These are phyloP conservation scores for Pugionium cornutum DNA, from an alignment of 345 rosid species.

Conservation along the genomic window DNA sequence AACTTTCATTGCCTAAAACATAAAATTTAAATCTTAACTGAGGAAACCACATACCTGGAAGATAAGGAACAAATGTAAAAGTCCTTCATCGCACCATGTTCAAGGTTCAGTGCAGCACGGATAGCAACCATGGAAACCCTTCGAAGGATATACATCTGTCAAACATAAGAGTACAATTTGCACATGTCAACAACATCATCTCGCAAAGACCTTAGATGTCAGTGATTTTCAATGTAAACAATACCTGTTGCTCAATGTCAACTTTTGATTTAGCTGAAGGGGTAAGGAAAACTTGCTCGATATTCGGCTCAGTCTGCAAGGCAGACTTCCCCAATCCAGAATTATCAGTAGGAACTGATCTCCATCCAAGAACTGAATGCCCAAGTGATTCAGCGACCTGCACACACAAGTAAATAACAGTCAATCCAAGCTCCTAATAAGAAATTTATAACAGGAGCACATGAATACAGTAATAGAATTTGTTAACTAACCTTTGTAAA, in stretches of 20 bases:
- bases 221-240: neutral
- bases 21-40: neutral
- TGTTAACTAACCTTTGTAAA: slow-evolving; percentile 66
- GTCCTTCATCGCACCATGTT: slow-evolving; percentile 80
- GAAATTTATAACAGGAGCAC: too few relatives aligned
- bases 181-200: too few relatives aligned
- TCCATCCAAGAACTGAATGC: slow-evolving; percentile 92
- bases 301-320: slow-evolving; percentile 82
- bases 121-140: slow-evolving; percentile 98
- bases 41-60: slow-evolving; percentile 60
- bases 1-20: neutral
- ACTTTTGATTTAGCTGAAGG: slow-evolving; percentile 66
- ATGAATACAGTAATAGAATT: too few relatives aligned
- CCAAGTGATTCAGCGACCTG: slow-evolving; percentile 98
- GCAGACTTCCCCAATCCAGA: slow-evolving; percentile 83
- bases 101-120: slow-evolving; percentile 85
- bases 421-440: neutral
- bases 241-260: slow-evolving; percentile 91
- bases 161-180: neutral
- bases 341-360: slow-evolving; percentile 86
- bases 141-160: slow-evolving; percentile 91
- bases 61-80: slow-evolving; percentile 98
- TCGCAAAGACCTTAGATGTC: too few relatives aligned
- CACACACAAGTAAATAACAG: neutral
- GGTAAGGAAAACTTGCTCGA: slow-evolving; percentile 93